phyloP scores from a whole-genome alignment of 768 basidiomycete species.

The Mycena belliarum region DNA sequence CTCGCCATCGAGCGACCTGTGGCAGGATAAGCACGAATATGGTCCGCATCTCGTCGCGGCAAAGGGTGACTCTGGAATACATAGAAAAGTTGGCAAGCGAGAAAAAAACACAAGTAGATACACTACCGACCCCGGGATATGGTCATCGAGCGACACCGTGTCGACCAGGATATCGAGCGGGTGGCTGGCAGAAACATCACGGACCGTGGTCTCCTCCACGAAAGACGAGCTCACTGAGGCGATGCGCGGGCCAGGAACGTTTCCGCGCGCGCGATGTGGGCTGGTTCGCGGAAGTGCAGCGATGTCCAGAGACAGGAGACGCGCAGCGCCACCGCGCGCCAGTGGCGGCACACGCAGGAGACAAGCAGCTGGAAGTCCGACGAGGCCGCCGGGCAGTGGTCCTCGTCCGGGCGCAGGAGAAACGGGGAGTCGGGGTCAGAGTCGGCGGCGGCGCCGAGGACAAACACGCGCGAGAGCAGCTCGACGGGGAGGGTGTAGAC shows the following conservation, averaged over 20 bases:
- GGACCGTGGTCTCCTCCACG: neutral
- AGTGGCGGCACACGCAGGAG: slow-evolving; percentile 59
- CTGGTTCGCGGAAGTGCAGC: slow-evolving; percentile 52
- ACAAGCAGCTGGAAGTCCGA: slow-evolving; percentile 54
- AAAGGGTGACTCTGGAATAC: slow-evolving; percentile 47
- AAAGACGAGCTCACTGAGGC: slow-evolving; percentile 25
- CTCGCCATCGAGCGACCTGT: slow-evolving; percentile 53
- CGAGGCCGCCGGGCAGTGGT: slow-evolving; percentile 40
- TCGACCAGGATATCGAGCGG: slow-evolving; percentile 58
- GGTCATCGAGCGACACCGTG: slow-evolving; percentile 50
- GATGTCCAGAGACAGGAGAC: slow-evolving; percentile 57
- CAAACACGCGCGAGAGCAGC: slow-evolving; percentile 57
- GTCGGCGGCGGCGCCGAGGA: slow-evolving; percentile 46
- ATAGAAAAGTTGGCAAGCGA: neutral
- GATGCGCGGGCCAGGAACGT: slow-evolving; percentile 43
- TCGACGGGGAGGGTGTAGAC: slow-evolving; percentile 58
- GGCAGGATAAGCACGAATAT: slow-evolving; percentile 48
- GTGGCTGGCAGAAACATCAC: slow-evolving; percentile 6
- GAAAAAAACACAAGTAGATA: too few species aligned
- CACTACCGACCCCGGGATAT: slow-evolving; percentile 38
- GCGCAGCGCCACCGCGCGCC: slow-evolving; percentile 55
- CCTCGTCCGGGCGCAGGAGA: slow-evolving; percentile 48
- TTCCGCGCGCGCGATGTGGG: slow-evolving; percentile 49
- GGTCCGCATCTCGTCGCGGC: slow-evolving; percentile 46
- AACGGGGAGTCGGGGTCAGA: slow-evolving; percentile 49